A percentile compares a stretch with the other conserved stretches of the same genome.
These are phyloP conservation scores for Sporobolomyces roseus DNA, from an alignment of 768 basidiomycete species.

Conservation along the genomic window DNA sequence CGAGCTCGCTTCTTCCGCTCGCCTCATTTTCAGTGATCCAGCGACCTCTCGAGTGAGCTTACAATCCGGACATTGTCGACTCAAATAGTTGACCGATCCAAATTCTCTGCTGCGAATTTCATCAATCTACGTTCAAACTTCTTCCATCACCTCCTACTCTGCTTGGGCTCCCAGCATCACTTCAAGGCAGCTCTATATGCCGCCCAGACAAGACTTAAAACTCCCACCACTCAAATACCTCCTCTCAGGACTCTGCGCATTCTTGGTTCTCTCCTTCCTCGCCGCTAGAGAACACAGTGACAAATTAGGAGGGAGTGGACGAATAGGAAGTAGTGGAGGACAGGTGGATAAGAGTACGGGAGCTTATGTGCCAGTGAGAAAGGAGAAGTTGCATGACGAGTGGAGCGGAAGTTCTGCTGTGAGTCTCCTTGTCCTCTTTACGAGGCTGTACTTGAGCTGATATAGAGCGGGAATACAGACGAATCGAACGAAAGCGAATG, in stretches of 20 bases:
- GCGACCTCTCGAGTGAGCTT: too few relatives aligned
- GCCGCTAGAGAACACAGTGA: constrained; percentile 6
- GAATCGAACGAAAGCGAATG: constrained; percentile 12
- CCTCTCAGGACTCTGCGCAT: not conserved
- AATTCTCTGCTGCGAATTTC: too few relatives aligned
- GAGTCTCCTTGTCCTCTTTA: not conserved
- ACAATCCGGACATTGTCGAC: too few relatives aligned
- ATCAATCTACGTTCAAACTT: too few relatives aligned
- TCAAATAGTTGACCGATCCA: too few relatives aligned
- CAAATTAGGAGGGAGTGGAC: not conserved
- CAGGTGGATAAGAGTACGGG: not conserved
- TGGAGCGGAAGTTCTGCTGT: not conserved
- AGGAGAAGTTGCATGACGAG: not conserved
- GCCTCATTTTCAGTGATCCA: too few relatives aligned
- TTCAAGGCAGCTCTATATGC: too few relatives aligned
- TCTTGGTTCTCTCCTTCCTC: constrained; percentile 3
- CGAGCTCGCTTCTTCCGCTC: too few relatives aligned
- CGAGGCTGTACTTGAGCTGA: not conserved
- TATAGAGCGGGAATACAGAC: not conserved
- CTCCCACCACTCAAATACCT: not conserved
- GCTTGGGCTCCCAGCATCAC: too few relatives aligned
- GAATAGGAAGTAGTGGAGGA: not conserved
- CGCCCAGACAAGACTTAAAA: not conserved
- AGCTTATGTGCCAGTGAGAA: constrained; percentile 2
- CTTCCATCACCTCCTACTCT: too few relatives aligned